A percentile compares a stretch with the other conserved stretches of the same genome.
These are phyloP conservation scores for Grosmannia penicillata DNA, from an alignment of 2,329 filamentous ascomycete species.

Conservation along the genomic window DNA sequence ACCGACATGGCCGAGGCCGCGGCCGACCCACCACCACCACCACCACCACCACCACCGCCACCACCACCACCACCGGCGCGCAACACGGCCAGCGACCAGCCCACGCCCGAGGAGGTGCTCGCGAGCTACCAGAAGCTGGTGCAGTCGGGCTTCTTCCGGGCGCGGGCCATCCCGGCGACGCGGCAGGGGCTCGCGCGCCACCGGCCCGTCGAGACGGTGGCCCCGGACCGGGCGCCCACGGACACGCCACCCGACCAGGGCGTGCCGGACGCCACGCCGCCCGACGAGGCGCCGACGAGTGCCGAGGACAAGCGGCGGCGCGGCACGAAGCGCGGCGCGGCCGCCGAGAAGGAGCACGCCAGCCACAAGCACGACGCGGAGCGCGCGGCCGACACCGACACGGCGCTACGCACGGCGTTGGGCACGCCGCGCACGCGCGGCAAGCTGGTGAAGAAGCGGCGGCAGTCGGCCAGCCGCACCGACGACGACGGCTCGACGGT, in stretches of 20 bases:
- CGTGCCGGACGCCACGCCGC: no score
- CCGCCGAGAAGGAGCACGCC: no score
- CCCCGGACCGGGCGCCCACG: conserved; percentile 3
- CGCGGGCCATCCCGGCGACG: conserved; percentile 42
- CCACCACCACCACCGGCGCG: background rate
- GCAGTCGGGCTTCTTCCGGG: conserved; percentile 41
- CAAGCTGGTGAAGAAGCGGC: conserved; percentile 35
- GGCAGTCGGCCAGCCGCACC: conserved; percentile 30
- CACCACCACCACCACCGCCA: background rate
- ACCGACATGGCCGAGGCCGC: conserved; percentile 1
- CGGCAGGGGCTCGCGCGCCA: conserved; percentile 24
- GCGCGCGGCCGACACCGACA: background rate
- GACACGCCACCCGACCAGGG: no score
- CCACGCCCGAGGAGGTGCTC: conserved; percentile 34
- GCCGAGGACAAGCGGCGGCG: no score
- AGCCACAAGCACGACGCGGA: no score
- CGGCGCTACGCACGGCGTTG: background rate
- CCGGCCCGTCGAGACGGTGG: background rate
- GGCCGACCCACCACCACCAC: background rate
- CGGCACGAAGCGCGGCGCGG: no score
- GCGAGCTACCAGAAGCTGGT: conserved; percentile 42
- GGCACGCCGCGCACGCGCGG: conserved; percentile 9
- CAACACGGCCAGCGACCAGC: conserved; percentile 12
- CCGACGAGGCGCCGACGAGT: no score
- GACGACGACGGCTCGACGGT: background rate